Evolutionary conservation across 495 filamentous ascomycete genomes (phyloP).

Genomic region (Hyaloscypha hepaticicola): DNA sequence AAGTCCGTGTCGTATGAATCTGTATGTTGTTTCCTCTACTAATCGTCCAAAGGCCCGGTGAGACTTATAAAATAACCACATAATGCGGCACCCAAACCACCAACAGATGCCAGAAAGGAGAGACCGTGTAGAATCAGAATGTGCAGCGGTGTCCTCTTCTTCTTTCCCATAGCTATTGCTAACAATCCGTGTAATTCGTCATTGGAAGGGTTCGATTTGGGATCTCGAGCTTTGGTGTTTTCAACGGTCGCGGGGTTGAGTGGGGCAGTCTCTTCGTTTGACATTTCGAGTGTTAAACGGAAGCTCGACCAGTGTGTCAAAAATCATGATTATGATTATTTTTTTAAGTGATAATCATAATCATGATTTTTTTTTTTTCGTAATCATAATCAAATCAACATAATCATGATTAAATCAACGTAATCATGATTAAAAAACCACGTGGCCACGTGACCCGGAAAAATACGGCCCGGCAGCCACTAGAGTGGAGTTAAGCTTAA

Average conservation of each 20-base stretch:
- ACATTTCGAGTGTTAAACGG: no score
- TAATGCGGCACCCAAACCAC: constrained; percentile 8
- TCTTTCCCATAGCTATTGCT: neutral
- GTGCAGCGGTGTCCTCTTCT: constrained; percentile 11
- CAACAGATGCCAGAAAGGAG: constrained; percentile 3
- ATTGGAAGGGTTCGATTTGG: neutral
- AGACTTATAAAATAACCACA: constrained; percentile 9
- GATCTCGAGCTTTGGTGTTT: neutral
- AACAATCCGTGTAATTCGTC: neutral
- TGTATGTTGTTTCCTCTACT: constrained; percentile 3
- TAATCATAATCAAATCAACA: no score
- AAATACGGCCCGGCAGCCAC: no score
- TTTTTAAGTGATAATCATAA: no score
- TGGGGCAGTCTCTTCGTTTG: neutral
- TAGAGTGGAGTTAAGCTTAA: no score
- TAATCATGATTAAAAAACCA: no score
- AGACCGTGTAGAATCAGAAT: constrained; percentile 14
- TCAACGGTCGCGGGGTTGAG: neutral
- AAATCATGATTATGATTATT: no score
- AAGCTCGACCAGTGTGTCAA: no score
- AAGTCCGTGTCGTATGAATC: constrained; percentile 19
- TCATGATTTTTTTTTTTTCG: no score
- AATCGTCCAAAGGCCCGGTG: constrained; percentile 11
- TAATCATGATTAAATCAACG: no score
- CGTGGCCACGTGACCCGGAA: no score